Evolutionary conservation across 2,329 filamentous ascomycete species (phyloP), one percentile per base, ranked within the genome.

Genomic region (Exophiala lecanii-corni): DNA sequence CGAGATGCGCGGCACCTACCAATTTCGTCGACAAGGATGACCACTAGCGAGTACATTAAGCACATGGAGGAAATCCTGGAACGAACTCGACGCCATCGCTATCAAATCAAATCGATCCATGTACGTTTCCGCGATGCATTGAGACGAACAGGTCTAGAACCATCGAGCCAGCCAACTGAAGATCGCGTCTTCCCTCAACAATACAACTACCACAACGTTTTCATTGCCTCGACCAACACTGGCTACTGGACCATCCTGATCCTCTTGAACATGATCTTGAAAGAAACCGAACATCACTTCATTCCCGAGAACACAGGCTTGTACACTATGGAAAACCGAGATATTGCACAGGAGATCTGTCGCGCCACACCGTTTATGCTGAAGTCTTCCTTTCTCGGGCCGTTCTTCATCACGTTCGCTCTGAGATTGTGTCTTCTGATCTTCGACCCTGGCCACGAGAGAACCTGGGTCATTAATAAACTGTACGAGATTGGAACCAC

Each of bases 341-440:
- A 55, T n/a, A 43, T 47, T 12, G 44, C 43, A 25, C 42, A 48
- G 15, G 52, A 56, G 16, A 45, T 55, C 10, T 57, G 55, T 40
- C 44, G 51, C 15, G 49, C 36, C 16, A 39, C 42, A 5, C 34
- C 43, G 3, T 55, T 37, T 43, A 57, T 57, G 55, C 30, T 55
- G 36, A 55, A 41, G 9, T 57, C 53, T 3, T 56, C 51, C 3
- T 57, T 57, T 32, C 46, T 53, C 2, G 55, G 55, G 10, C 55
- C 55, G 3, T 57, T 56, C 35, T 55, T 52, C 41, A 39, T 52
- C 37, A 55, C 49, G 18, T 57, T 56, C 35, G 55, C 46, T 30
- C 36, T 57, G 9, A 43, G 55, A 23, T 33, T 54, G 1, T 52
- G 49, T 34, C 37, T 57, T 35, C 30, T 50, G 26, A 45, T 51